Conservation (phyloP, 2,329 filamentous ascomycete species). For the Cladobotryum mycophilum region DNA sequence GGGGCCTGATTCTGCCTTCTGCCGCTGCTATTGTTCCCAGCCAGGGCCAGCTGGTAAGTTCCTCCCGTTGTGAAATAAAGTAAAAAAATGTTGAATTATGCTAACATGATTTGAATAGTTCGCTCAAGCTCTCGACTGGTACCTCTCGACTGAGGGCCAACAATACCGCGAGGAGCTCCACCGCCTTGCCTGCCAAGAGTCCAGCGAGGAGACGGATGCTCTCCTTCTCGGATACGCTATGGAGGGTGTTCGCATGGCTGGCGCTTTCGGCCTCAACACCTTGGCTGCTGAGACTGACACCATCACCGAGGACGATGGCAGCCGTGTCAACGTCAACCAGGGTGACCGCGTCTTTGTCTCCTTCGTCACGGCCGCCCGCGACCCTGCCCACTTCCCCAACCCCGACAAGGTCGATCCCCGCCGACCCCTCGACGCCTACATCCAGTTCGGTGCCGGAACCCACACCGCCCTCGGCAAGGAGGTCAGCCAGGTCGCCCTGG, state of each 20-base stretch:
- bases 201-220: constrained; percentile 52
- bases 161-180: constrained; percentile 55
- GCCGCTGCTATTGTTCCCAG: constrained; percentile 62
- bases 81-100: background rate
- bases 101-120: constrained; percentile 41
- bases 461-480: constrained; percentile 58
- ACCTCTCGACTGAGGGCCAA: constrained; percentile 52
- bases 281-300: constrained; percentile 41
- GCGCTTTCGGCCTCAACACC: constrained; percentile 56
- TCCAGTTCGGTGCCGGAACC: constrained; percentile 57
- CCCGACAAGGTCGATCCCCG: constrained; percentile 56
- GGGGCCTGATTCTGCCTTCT: constrained; percentile 63
- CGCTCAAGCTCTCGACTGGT: constrained; percentile 67
- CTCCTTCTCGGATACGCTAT: constrained; percentile 62
- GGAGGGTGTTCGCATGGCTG: constrained; percentile 65
- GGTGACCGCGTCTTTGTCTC: constrained; percentile 59
- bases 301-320: constrained; percentile 46
- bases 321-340: constrained; percentile 42
- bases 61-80: too few relatives aligned
- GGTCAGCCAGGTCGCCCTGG: constrained; percentile 54
- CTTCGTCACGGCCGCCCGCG: constrained; percentile 50
- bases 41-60: constrained; percentile 58
- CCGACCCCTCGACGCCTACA: constrained; percentile 58
- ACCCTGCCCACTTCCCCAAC: constrained; percentile 53
- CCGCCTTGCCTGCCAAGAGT: constrained; percentile 48